Percentiles rank a stretch among this genome's conserved stretches.
These are phyloP conservation scores for Aspergillus terreus DNA, from an alignment of 2,329 filamentous ascomycete species.

Conservation along the genomic window DNA sequence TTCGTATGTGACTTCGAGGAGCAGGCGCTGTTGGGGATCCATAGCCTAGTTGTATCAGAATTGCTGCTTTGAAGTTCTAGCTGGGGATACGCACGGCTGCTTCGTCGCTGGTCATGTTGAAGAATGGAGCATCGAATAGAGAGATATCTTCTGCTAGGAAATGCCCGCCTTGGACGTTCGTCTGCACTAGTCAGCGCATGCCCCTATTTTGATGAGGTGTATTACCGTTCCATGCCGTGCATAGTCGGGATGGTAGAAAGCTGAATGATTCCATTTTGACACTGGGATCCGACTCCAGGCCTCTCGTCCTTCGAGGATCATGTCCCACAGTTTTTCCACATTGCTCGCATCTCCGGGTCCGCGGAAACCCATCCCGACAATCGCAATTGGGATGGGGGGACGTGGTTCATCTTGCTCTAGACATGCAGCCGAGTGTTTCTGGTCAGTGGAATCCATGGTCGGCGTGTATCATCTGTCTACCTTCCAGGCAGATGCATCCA, in stretches of 20 bases:
- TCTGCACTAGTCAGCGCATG: slow-evolving; percentile 10
- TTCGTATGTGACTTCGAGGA: slow-evolving; percentile 29
- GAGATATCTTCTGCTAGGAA: slow-evolving; percentile 24
- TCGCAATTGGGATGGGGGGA: slow-evolving; percentile 19
- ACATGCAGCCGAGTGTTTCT: too few species aligned
- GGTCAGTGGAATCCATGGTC: too few species aligned
- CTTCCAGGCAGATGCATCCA: too few species aligned
- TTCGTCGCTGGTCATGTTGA: slow-evolving; percentile 30
- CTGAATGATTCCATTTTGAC: slow-evolving; percentile 17
- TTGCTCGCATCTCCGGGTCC: slow-evolving; percentile 21
- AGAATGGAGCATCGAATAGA: slow-evolving; percentile 33
- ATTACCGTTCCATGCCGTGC: slow-evolving; percentile 21
- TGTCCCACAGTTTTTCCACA: slow-evolving; percentile 19
- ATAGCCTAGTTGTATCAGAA: slow-evolving; percentile 17
- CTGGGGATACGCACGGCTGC: slow-evolving; percentile 18
- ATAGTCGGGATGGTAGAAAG: slow-evolving; percentile 26
- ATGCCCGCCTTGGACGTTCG: slow-evolving; percentile 24
- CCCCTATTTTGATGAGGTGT: too few species aligned
- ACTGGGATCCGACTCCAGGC: slow-evolving; percentile 19
- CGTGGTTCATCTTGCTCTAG: slow-evolving; percentile 4
- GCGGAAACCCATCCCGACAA: slow-evolving; percentile 24
- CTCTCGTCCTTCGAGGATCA: slow-evolving; percentile 18
- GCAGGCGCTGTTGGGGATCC: slow-evolving; percentile 28
- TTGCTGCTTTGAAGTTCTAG: too few species aligned
- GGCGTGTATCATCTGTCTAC: too few species aligned